These are phyloP conservation scores for Cladosporium halotolerans DNA, from an alignment of 2,329 filamentous ascomycete species.

Conservation along the genomic window DNA sequence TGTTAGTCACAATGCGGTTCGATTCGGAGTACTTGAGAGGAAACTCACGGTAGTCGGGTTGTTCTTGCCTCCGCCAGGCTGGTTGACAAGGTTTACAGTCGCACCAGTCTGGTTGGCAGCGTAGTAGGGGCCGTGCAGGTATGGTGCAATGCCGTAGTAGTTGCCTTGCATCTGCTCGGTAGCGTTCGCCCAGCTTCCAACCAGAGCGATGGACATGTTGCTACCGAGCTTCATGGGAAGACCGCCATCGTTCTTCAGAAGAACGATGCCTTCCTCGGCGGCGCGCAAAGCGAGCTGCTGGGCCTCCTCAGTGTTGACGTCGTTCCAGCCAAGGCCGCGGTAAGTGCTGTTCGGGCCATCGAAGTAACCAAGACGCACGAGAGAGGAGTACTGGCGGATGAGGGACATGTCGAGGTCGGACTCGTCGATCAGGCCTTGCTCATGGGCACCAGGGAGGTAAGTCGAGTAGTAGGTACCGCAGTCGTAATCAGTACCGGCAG, in stretches of 20 bases:
- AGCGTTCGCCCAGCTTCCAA: slow-evolving; percentile 55
- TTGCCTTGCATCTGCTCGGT: slow-evolving; percentile 54
- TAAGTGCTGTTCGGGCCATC: slow-evolving; percentile 46
- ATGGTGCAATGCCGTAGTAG: slow-evolving; percentile 53
- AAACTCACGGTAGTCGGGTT: slow-evolving; percentile 25
- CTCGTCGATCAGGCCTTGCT: slow-evolving; percentile 38
- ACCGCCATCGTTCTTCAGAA: slow-evolving; percentile 49
- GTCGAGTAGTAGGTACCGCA: slow-evolving; percentile 47
- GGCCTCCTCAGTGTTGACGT: slow-evolving; percentile 51
- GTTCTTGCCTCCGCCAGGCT: slow-evolving; percentile 27
- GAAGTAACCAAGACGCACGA: slow-evolving; percentile 54
- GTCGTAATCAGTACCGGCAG: slow-evolving; percentile 49
- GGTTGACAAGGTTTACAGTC: slow-evolving; percentile 40
- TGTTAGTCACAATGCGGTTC: neutral
- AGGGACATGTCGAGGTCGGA: slow-evolving; percentile 45
- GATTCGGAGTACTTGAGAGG: neutral
- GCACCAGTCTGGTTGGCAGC: slow-evolving; percentile 44
- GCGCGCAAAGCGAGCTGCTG: slow-evolving; percentile 53
- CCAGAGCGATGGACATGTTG: slow-evolving; percentile 44
- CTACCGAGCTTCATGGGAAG: slow-evolving; percentile 38
- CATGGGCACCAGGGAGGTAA: slow-evolving; percentile 39
- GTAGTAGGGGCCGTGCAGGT: slow-evolving; percentile 47
- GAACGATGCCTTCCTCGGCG: slow-evolving; percentile 39
- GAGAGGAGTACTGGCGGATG: slow-evolving; percentile 47
- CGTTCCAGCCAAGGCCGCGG: slow-evolving; percentile 46